These are phyloP conservation scores for Tilletia horrida DNA, from an alignment of 1,284 basidiomycete species.

Conservation along the genomic window DNA sequence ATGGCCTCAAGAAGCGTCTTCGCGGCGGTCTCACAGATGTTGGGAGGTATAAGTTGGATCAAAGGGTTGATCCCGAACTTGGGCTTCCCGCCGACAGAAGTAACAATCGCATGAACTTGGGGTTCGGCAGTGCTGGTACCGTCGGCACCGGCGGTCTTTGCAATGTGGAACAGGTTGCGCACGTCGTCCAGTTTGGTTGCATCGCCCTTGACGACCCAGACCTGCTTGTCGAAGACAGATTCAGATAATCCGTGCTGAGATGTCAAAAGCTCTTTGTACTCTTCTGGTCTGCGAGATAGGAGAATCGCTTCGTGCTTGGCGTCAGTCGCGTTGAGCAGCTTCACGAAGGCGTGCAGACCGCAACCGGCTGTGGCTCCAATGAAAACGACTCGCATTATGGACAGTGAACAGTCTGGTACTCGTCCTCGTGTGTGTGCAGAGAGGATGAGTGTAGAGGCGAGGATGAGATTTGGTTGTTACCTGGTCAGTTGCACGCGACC, in stretches of 20 bases:
- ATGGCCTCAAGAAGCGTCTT: neutral
- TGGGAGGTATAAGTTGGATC: neutral
- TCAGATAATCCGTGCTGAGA: neutral
- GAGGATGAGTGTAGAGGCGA: no score
- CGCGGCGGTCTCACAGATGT: neutral
- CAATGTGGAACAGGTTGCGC: neutral
- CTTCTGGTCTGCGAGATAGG: neutral
- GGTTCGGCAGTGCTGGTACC: neutral
- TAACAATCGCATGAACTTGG: neutral
- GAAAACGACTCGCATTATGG: conserved; percentile 1
- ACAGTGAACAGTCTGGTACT: no score
- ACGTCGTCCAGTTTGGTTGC: neutral
- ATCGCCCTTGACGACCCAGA: conserved; percentile 10
- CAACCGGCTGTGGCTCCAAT: conserved; percentile 3
- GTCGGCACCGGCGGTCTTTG: neutral
- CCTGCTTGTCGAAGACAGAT: neutral
- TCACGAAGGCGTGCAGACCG: neutral
- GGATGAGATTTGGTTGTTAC: no score
- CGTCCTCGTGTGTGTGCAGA: no score
- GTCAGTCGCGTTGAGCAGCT: neutral
- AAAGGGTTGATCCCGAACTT: neutral
- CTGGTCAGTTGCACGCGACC: no score
- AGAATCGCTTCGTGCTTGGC: neutral
- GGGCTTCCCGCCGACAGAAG: conserved; percentile 3
- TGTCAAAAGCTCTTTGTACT: neutral